Percentiles rank a stretch among this genome's conserved stretches.
phyloP scores from a whole-genome alignment of 805 yeast species.

The Cyberlindnera xylosilytica region DNA sequence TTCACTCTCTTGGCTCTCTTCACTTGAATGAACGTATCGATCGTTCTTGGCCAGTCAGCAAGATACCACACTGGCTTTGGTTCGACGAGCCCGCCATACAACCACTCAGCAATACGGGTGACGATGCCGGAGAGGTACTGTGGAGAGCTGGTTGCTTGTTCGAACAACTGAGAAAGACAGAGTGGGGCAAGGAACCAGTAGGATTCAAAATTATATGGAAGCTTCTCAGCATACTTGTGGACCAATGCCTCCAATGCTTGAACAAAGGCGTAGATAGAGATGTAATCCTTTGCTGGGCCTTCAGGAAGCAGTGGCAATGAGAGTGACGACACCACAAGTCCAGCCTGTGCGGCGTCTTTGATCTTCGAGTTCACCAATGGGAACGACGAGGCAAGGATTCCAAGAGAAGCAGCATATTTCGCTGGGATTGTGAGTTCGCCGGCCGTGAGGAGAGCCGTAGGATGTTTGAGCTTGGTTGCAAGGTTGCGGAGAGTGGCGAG shows the following conservation, averaged over 20 bases:
- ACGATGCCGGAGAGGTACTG: slow-evolving; percentile 13
- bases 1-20: slow-evolving; percentile 7
- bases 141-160: slow-evolving; percentile 16
- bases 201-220: neutral
- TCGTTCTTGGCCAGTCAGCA: slow-evolving; percentile 14
- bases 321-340: slow-evolving; percentile 1
- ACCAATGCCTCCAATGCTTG: slow-evolving; percentile 13
- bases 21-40: slow-evolving; percentile 7
- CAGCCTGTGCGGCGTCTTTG: neutral
- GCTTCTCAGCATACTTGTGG: neutral
- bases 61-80: slow-evolving; percentile 13
- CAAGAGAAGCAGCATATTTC: slow-evolving; percentile 4
- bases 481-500: slow-evolving; percentile 8
- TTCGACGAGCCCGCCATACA: slow-evolving; percentile 17
- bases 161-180: slow-evolving; percentile 16
- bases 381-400: slow-evolving; percentile 2
- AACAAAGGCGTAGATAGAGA: slow-evolving; percentile 12
- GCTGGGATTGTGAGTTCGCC: neutral
- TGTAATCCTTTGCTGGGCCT: slow-evolving; percentile 14
- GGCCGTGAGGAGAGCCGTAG: neutral
- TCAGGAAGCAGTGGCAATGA: slow-evolving; percentile 16
- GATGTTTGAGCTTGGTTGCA: neutral
- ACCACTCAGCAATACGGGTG: slow-evolving; percentile 1
- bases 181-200: slow-evolving; percentile 21
- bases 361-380: slow-evolving; percentile 11